phyloP scores from a whole-genome alignment of 805 yeast genomes.

The Kazachstania psychrophila region DNA sequence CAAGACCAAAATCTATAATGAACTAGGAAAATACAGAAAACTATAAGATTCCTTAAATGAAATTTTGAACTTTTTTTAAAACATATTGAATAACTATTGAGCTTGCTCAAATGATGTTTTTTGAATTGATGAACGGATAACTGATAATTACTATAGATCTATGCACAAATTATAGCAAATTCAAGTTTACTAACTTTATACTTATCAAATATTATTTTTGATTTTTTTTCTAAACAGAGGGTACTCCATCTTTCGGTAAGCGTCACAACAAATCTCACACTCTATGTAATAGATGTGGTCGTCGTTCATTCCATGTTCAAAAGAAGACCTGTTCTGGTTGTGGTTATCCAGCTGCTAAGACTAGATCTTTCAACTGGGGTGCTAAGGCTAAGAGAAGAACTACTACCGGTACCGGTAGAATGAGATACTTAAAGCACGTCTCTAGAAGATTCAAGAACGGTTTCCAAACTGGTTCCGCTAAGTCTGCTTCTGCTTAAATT shows the following conservation, averaged over 20 bases:
- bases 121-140: too few species aligned
- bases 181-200: too few species aligned
- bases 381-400: slow-evolving; percentile 98
- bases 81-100: not conserved
- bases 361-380: slow-evolving; percentile 99
- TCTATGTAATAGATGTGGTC: slow-evolving; percentile 98
- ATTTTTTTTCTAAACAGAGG: slow-evolving; percentile 47
- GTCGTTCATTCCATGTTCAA: slow-evolving; percentile 97
- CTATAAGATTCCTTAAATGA: too few species aligned
- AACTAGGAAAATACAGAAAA: not conserved
- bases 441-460: slow-evolving; percentile 98
- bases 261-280: slow-evolving; percentile 99
- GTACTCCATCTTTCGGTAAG: slow-evolving; percentile 99
- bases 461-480: slow-evolving; percentile 82
- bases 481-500: slow-evolving; percentile 55
- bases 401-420: slow-evolving; percentile 99
- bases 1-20: too few species aligned
- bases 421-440: slow-evolving; percentile 94
- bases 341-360: slow-evolving; percentile 99
- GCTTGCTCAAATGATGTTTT: not conserved
- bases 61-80: too few species aligned
- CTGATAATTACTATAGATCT: too few species aligned
- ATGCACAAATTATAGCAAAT: too few species aligned
- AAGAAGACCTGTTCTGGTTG: slow-evolving; percentile 98
- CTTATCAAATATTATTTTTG: slow-evolving; percentile 16